Evolutionary conservation across 2,329 filamentous ascomycete species (phyloP), one percentile per base, ranked within the genome.

Genomic region (Aspergillus pseudotamarii): DNA sequence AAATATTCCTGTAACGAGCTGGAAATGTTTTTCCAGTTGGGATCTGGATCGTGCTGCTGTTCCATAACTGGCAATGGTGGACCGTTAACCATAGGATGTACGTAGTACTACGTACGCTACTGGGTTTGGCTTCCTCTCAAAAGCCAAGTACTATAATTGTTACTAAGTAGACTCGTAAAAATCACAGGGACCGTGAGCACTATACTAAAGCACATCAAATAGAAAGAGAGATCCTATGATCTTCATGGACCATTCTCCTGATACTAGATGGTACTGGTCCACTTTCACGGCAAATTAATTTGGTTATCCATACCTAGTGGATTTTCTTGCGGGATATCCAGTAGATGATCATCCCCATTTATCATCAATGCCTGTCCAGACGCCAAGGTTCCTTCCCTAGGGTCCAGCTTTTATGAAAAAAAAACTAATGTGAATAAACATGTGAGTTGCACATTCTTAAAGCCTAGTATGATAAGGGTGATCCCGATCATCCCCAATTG

Each of bases 61-160:
- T 61, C 64, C 55, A 54, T 46, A 65, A 54, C 56, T 61, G 58
- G 62, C 50, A 62, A 30, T 62, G 64, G 34, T 61, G 59, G 21
- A 51, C 30, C 46, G n/a, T 50, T n/a, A 41, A 30, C 30, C 21
- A 41, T 45, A 26, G 28, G 14, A 36, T 36, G 34, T 36, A 36
- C 34, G 34, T 14, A 36, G 9, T 36, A 8, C 34, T 36, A 36
- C 21, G 34, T 14, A 36, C 34, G 34, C 34, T 36, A 36, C 21
- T 6, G 21, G 14, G 6, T 23, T 23, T 23, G 11, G 16, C 4
- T 16, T 10, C 16, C 16, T 50, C 26, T 32, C 4, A 32, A 10
- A 51, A 19, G 28, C 26, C 12, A 36, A n/a, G 19, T n/a, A 26
- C 12, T 28, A 26, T 32, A 30, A 16, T 51, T 30, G 26, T 30